Base-by-base conservation (phyloP, 2,329 filamentous ascomycete species). In the Fusarium heterosporum region DNA sequence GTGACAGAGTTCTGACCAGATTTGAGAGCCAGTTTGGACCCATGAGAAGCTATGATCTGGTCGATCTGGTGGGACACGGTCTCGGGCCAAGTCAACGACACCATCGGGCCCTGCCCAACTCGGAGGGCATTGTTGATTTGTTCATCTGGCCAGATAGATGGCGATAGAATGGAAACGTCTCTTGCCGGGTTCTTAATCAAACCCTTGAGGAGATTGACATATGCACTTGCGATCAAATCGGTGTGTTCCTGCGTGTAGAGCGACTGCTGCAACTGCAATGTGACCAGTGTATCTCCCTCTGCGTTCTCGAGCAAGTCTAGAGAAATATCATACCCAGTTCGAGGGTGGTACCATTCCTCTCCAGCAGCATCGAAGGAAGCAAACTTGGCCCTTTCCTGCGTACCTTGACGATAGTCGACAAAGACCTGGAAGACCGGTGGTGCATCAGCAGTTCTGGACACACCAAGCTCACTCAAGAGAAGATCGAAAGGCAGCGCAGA, bases 361-460 rank as follows among this genome's bases (percentile, higher is more conserved):
- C 19, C 43, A 22, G n/a, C 30, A 7, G 30, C 28, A 6, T 47
- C 19, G 17, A 17, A 34, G 4, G 17, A 17, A 12, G 28, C 46
- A 36, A 25, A 38, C 3, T n/a, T 38, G 25, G 22, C 22, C 7
- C 41, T 39, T 8, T 47, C 51, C 26, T 54, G 51, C 1, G 17
- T 16, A 8, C 22, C 41, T 25, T 54, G 51, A 2, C 41, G n/a
- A 13, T 54, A 54, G 1, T 54, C 51, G 13, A 54, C 17, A n/a
- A 54, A 54, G 22, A 40, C 51, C 17, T 54, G 51, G 32, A 54
- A 54, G 14, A 54, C 12, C 2, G 51, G 51, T 4, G 41, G 28
- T 13, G 17, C 7, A 16, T 38, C 30, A 6, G n/a, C 30, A 4
- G 51, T 29, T 29, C 51, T 25, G 17, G 41, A 10, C 4, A 54